phyloP scores from a whole-genome alignment of 2,329 filamentous ascomycete genomes.

The Magnaporthales sp. region DNA sequence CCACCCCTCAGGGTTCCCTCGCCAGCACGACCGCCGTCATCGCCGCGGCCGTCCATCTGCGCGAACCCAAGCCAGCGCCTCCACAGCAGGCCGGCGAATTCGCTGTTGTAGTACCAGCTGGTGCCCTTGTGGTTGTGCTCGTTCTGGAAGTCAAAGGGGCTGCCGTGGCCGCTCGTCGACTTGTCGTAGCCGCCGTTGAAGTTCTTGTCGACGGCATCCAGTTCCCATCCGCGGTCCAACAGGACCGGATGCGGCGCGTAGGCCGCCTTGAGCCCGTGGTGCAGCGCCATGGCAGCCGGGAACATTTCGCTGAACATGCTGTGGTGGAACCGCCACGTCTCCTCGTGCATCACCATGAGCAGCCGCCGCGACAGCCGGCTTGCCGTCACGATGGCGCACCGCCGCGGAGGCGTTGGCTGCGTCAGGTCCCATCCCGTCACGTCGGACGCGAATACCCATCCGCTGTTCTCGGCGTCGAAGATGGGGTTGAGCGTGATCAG shows the following conservation, averaged over 20 bases:
- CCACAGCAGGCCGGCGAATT: conserved; percentile 72
- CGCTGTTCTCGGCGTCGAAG: conserved; percentile 62
- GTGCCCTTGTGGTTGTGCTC: conserved; percentile 79
- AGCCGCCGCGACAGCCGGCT: conserved; percentile 59
- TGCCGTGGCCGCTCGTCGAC: conserved; percentile 54
- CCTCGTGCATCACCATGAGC: conserved; percentile 65
- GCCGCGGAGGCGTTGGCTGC: conserved; percentile 51
- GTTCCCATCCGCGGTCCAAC: conserved; percentile 66
- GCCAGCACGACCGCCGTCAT: conserved; percentile 38
- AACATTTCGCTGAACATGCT: conserved; percentile 78
- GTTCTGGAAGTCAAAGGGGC: conserved; percentile 57
- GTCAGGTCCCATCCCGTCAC: conserved; percentile 56
- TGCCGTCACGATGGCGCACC: conserved; percentile 64
- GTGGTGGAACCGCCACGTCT: conserved; percentile 57
- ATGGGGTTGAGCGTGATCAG: conserved; percentile 70
- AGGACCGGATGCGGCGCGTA: conserved; percentile 78
- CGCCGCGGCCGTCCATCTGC: conserved; percentile 40
- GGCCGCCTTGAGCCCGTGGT: conserved; percentile 70
- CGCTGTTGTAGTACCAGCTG: conserved; percentile 77
- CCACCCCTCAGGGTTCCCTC: conserved; percentile 41
- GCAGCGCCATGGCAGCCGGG: conserved; percentile 59
- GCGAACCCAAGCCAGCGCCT: conserved; percentile 63
- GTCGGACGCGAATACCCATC: conserved; percentile 65
- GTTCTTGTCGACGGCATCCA: conserved; percentile 57
- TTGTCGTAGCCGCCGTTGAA: conserved; percentile 72